phyloP scores from a whole-genome alignment of 108 stramenopile species.

The Asterionellopsis glacialis region DNA sequence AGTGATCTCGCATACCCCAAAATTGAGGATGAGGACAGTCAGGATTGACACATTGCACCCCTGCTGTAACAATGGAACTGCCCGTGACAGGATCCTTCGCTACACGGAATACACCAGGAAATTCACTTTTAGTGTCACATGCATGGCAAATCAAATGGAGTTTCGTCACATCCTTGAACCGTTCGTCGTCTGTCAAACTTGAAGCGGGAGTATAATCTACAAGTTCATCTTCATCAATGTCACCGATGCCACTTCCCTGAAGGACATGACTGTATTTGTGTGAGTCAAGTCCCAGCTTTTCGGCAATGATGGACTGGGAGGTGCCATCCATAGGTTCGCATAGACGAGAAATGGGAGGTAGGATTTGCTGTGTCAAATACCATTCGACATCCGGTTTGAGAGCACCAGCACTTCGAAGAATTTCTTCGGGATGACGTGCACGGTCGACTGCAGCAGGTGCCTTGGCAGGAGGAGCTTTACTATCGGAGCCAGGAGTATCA shows the following conservation, averaged over 20 bases:
- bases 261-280: conserved; percentile 42
- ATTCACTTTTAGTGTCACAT: conserved; percentile 49
- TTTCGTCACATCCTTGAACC: conserved; percentile 81
- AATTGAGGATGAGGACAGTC: conserved; percentile 48
- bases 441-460: conserved; percentile 61
- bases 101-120: conserved; percentile 59
- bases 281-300: conserved; percentile 75
- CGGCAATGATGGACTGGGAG: conserved; percentile 65
- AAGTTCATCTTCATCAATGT: conserved; percentile 62
- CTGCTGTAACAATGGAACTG: conserved; percentile 12
- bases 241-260: conserved; percentile 12
- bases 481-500: conserved; percentile 2
- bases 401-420: conserved; percentile 72
- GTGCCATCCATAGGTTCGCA: conserved; percentile 98
- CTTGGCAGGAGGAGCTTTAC: conserved; percentile 22
- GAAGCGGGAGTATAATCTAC: conserved; percentile 81
- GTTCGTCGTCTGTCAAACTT: conserved; percentile 63
- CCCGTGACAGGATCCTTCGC: conserved; percentile 22
- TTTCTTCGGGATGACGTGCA: conserved; percentile 93
- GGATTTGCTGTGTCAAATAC: conserved; percentile 97
- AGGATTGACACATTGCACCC: conserved; percentile 45
- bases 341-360: conserved; percentile 94
- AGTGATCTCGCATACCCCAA: conserved; percentile 58
- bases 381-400: conserved; percentile 91
- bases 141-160: conserved; percentile 53